These are phyloP conservation scores for Coemansia javaensis DNA, from an alignment of 192 early-diverging fungal species.

Conservation along the genomic window DNA sequence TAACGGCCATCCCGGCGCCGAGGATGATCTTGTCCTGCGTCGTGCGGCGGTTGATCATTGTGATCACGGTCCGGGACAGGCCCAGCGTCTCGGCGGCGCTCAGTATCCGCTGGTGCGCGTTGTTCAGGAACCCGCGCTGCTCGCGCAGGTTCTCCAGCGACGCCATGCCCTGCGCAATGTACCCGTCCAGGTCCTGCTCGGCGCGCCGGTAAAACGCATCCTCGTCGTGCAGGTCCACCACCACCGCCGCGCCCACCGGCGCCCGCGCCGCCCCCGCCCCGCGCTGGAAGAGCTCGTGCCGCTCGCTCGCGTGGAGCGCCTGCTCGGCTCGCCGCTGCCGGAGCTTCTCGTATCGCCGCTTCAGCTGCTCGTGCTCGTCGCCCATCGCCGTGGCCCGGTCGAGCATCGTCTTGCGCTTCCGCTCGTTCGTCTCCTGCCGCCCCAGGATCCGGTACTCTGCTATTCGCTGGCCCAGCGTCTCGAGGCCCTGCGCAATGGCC, in stretches of 20 bases:
- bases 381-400: conserved; percentile 31
- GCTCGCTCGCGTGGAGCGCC: conserved; percentile 4
- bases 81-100: conserved; percentile 42
- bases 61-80: conserved; percentile 39
- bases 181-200: conserved; percentile 39
- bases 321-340: conserved; percentile 22
- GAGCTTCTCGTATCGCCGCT: conserved; percentile 37
- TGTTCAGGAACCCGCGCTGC: conserved; percentile 29
- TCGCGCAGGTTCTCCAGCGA: conserved; percentile 38
- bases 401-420: conserved; percentile 43
- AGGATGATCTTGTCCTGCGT: conserved; percentile 49
- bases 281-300: conserved; percentile 35
- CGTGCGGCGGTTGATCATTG: conserved; percentile 40
- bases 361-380: conserved; percentile 39
- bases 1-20: conserved; percentile 29
- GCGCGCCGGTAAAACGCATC: conserved; percentile 32
- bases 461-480: conserved; percentile 38
- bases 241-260: conserved; percentile 35
- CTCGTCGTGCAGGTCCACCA: conserved; percentile 29
- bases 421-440: conserved; percentile 41
- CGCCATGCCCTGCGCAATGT: conserved; percentile 40
- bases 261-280: neutral
- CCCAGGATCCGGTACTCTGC: conserved; percentile 41
- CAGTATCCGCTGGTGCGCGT: conserved; percentile 29
- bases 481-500: conserved; percentile 31